Percentiles rank a stretch among this genome's conserved stretches.
phyloP scores from a whole-genome alignment of 1,139 yeast genomes.

The Diutina siamensis region DNA sequence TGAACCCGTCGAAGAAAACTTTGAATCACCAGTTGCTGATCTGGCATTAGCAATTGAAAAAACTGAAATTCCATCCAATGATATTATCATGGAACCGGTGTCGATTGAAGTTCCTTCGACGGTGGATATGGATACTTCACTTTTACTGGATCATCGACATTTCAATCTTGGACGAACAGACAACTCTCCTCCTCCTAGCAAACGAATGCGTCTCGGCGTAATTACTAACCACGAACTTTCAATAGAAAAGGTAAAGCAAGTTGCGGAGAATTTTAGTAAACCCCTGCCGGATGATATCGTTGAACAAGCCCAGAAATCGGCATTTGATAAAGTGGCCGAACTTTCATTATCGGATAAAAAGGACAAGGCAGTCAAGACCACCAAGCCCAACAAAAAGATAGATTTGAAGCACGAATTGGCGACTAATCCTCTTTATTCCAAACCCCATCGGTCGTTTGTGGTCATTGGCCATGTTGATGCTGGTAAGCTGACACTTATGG shows the following conservation, averaged over 20 bases:
- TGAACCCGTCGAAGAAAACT: not conserved
- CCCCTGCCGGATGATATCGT: slow-evolving; percentile 62
- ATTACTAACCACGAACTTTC: slow-evolving; percentile 6
- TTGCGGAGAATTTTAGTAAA: not conserved
- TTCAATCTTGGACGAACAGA: slow-evolving; percentile 1
- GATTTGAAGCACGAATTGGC: slow-evolving; percentile 29
- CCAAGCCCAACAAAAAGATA: slow-evolving; percentile 31
- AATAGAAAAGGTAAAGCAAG: slow-evolving; percentile 3
- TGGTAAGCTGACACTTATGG: slow-evolving; percentile 93
- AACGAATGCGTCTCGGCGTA: not conserved
- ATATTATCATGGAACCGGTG: not conserved
- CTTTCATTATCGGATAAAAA: slow-evolving; percentile 6
- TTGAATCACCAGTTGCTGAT: not conserved
- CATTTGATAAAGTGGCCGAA: slow-evolving; percentile 31
- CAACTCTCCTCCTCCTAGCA: not conserved
- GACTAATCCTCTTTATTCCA: slow-evolving; percentile 23
- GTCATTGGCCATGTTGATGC: slow-evolving; percentile 97
- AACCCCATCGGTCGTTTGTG: slow-evolving; percentile 68
- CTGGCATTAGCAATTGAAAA: not conserved
- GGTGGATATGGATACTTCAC: not conserved
- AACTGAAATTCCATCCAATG: not conserved
- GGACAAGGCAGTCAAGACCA: slow-evolving; percentile 12
- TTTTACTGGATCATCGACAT: not conserved
- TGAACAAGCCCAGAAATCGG: slow-evolving; percentile 46
- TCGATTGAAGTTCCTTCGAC: too few relatives aligned